A percentile compares a stretch with the other conserved stretches of the same genome.
phyloP scores from a whole-genome alignment of 768 basidiomycete species.

The Thelephora aurantiotincta region DNA sequence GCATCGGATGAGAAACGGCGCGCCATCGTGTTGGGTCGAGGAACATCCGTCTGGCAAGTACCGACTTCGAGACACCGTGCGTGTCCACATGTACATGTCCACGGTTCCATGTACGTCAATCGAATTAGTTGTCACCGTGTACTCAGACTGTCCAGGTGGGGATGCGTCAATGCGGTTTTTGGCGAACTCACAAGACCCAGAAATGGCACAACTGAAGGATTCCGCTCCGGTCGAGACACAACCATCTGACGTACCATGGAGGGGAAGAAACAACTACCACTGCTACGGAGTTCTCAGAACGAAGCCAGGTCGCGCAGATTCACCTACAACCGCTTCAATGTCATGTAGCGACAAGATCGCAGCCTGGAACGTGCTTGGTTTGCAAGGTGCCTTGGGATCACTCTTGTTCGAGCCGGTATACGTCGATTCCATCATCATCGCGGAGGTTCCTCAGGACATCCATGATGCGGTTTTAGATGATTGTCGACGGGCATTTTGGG shows the following conservation, averaged over 20 bases:
- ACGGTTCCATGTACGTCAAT: constrained; percentile 41
- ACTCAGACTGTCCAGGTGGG: constrained; percentile 40
- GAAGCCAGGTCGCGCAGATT: constrained; percentile 88
- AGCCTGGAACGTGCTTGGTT: constrained; percentile 68
- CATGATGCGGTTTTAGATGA: constrained; percentile 34
- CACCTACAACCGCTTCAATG: constrained; percentile 71
- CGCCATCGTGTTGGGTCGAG: constrained; percentile 37
- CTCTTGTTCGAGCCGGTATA: constrained; percentile 47
- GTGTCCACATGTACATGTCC: constrained; percentile 64
- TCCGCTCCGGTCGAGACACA: constrained; percentile 20
- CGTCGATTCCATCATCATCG: constrained; percentile 50
- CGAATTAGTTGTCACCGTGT: neutral
- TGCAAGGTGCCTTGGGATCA: constrained; percentile 72
- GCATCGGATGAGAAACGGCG: constrained; percentile 15
- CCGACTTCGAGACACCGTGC: constrained; percentile 28
- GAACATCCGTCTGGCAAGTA: constrained; percentile 25
- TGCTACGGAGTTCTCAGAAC: constrained; percentile 72
- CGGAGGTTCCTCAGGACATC: constrained; percentile 40
- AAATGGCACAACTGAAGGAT: constrained; percentile 59
- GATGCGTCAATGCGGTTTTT: constrained; percentile 79
- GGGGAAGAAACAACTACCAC: constrained; percentile 74
- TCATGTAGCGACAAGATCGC: constrained; percentile 95
- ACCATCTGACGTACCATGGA: constrained; percentile 27
- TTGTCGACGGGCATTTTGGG: constrained; percentile 55
- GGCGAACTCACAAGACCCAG: constrained; percentile 57